Evolutionary conservation across 1,284 basidiomycete genomes (phyloP), one percentile per base, ranked within the genome.

Genomic region (Ceratobasidium sp.): DNA sequence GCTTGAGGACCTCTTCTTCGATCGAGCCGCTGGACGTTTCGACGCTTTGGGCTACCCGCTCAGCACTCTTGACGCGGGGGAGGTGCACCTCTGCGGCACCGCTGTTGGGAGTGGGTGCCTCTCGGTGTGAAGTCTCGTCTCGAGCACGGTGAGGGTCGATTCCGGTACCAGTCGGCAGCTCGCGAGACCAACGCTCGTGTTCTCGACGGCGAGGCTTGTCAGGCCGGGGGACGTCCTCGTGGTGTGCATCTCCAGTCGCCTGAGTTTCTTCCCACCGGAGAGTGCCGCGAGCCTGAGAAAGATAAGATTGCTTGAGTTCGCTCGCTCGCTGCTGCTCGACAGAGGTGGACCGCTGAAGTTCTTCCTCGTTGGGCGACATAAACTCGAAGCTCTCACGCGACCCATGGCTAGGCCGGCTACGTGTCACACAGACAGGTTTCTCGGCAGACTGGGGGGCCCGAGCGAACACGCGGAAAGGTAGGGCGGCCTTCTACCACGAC

Each of bases 361-460:
- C 46, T 14, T 76, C 52, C 8, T 67, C 64, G 18, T 68, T 46
- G 30, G 38, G 46, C 8, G 18, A n/a, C 2, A 66, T 7, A 30
- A 57, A 75, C 7, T 46, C 73, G 44, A 64, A 66, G 38, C 73
- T 75, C 30, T 75, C 73, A 1, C 50, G 12, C 20, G 73, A 75
- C 33, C 50, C 62, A 41, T 62, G 73, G 48, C 60, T 75, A 4
- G 46, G 60, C 6, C 59, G 60, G 35, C 38, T 57, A 33, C 50
- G 62, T 38, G 66, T 66, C 18, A 38, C 52, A 23, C 73, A 48
- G 33, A 41, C 48, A 18, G 66, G 66, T 48, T 68, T 68, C 66
- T 68, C 66, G 23, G 4, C 27, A 23, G 44, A 57, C 52, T 35
- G 44, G 18, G 48, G 64, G 16, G 55, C 74, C 74, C 12, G 74